Percentiles rank a stretch among this genome's conserved stretches.
Conservation (phyloP, 2,329 filamentous ascomycete species). For the Colletotrichum sp. region DNA sequence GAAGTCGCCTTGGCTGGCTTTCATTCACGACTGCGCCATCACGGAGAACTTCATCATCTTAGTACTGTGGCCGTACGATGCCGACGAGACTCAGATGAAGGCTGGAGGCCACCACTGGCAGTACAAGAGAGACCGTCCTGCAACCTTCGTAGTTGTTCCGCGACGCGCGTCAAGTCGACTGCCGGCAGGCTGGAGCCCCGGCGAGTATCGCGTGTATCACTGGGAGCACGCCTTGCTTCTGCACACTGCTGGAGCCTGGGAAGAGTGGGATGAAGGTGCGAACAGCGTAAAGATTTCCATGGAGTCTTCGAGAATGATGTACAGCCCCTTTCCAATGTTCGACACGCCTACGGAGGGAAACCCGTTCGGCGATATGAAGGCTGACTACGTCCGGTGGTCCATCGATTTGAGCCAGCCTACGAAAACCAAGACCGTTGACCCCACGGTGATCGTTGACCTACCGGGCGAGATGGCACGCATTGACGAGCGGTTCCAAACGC, state of each 20-base stretch:
- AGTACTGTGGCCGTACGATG: background rate
- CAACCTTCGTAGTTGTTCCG: background rate
- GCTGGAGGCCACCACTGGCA: constrained; percentile 42
- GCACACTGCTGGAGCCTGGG: background rate
- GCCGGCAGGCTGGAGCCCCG: constrained; percentile 25
- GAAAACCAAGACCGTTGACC: constrained; percentile 28
- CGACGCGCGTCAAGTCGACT: background rate
- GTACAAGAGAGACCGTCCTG: constrained; percentile 27
- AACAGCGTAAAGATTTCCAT: background rate
- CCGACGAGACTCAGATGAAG: constrained; percentile 27
- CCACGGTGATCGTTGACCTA: constrained; percentile 36
- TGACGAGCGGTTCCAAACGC: constrained; percentile 45
- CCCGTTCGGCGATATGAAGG: constrained; percentile 33
- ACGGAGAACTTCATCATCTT: background rate
- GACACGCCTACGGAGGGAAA: constrained; percentile 19
- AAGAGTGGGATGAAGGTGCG: background rate
- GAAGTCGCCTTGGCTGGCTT: constrained; percentile 49
- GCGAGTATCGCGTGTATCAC: constrained; percentile 23
- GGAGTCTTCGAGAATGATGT: background rate
- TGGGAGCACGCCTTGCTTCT: background rate
- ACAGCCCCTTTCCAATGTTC: constrained; percentile 18
- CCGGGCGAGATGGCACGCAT: constrained; percentile 48
- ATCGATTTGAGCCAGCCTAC: constrained; percentile 37
- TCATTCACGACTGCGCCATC: constrained; percentile 43
- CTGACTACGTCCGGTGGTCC: constrained; percentile 44